Conservation (phyloP, 2,329 filamentous ascomycete species). For the Talaromyces pinophilus region DNA sequence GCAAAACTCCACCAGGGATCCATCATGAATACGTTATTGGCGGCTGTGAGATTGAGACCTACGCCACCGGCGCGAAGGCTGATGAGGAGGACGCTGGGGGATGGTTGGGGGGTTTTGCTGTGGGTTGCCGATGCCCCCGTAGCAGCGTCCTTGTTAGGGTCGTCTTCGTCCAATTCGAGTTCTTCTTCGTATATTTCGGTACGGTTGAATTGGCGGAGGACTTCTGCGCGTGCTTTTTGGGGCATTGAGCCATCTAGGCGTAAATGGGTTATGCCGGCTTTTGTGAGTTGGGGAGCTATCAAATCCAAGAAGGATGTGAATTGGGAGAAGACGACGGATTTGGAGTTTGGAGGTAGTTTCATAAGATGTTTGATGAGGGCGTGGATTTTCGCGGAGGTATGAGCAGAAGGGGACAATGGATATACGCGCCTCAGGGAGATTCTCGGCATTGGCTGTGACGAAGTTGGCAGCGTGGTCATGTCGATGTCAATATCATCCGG, state of each 20-base stretch:
- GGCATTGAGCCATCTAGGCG: constrained; percentile 89
- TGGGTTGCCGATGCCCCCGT: constrained; percentile 25
- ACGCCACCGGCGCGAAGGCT: constrained; percentile 89
- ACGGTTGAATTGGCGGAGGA: constrained; percentile 71
- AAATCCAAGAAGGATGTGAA: constrained; percentile 95
- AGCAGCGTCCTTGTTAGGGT: constrained; percentile 21
- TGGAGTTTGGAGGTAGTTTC: constrained; percentile 68
- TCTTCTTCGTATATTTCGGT: constrained; percentile 41
- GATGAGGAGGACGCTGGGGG: constrained; percentile 67
- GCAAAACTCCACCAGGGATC: constrained; percentile 99
- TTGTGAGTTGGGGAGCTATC: constrained; percentile 76
- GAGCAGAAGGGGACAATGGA: constrained; percentile 60
- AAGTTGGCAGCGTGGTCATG: constrained; percentile 41
- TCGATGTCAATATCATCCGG: constrained; percentile 48
- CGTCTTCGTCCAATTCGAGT: constrained; percentile 38
- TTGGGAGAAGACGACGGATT: constrained; percentile 93
- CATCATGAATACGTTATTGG: constrained; percentile 96
- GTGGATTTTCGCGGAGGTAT: constrained; percentile 79
- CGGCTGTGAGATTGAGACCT: constrained; percentile 86
- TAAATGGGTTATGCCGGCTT: constrained; percentile 74
- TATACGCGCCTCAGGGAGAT: constrained; percentile 64
- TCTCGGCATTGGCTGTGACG: constrained; percentile 45
- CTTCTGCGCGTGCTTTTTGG: constrained; percentile 78
- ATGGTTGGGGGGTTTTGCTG: constrained; percentile 4
- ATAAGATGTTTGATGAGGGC: constrained; percentile 76